Evolutionary conservation across 345 rosid genomes (phyloP), one percentile per base, ranked within the genome.

Genomic region (Tarenaya hassleriana): DNA sequence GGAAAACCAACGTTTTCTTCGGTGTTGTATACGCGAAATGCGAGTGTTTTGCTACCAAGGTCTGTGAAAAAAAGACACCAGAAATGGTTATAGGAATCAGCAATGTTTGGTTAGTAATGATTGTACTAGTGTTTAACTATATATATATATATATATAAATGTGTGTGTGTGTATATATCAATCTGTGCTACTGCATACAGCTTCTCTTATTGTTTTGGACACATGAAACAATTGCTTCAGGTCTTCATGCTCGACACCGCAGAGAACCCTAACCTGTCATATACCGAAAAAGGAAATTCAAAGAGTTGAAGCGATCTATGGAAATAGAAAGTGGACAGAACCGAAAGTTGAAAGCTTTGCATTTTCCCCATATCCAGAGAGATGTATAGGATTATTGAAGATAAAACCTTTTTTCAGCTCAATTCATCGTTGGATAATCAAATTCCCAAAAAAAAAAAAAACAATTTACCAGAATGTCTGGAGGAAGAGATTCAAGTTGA

Each of bases 21-120:
- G 95, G 97, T 18, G 95, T 83, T 1, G 43, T 71, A 33, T 67
- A 86, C 2, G 80, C 76, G 18, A 89, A 89, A 69, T 81, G 86
- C 8, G 8, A 41, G 34, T 77, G 35, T 52, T 76, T 78, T 1
- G 95, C 95, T 8, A 77, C 53, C 56, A 65, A 19, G 50, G 90
- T 67, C 95, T 83, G 78, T 17, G 8, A 19, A 7, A 21, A 33
- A 61, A 31, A 20, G 7, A 14, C 41, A 16, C 19, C 21, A 50
- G 8, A 3, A 10, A 16, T 16, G 27, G 53, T 0, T 21, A 15
- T 34, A 34, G 13, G 5, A 4, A 38, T 17, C 11, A 55, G n/a
- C n/a, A n/a, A n/a, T n/a, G n/a, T n/a, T n/a, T n/a, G n/a, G n/a
- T n/a, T n/a, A n/a, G n/a, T n/a, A n/a, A n/a, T n/a, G n/a, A n/a